A percentile compares a stretch with the other conserved stretches of the same genome.
Evolutionary conservation across 1,284 basidiomycete species (phyloP).

Genomic region (Retiboletus flavoniger): DNA sequence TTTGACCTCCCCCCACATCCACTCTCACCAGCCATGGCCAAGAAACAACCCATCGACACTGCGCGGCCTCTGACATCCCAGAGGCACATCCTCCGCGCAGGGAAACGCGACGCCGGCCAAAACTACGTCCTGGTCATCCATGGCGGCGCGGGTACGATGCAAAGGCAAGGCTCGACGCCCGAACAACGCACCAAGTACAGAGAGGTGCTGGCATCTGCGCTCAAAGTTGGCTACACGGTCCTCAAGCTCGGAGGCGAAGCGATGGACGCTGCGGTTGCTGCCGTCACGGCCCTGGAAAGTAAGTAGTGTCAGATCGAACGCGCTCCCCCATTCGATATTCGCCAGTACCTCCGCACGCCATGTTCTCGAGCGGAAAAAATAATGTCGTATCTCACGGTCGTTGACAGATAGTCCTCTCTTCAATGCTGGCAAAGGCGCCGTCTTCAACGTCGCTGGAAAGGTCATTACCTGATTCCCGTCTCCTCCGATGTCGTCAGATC

Average conservation of each 20-base stretch:
- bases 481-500: background rate
- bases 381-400: background rate
- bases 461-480: conserved; percentile 35
- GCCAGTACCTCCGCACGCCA: background rate
- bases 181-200: conserved; percentile 61
- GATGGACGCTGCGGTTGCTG: conserved; percentile 78
- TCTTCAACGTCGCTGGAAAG: conserved; percentile 77
- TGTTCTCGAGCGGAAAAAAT: background rate
- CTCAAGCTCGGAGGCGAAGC: conserved; percentile 70
- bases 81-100: conserved; percentile 1
- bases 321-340: background rate
- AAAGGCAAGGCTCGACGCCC: conserved; percentile 56
- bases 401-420: conserved; percentile 69
- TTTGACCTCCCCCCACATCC: background rate
- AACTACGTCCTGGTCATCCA: conserved; percentile 60
- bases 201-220: conserved; percentile 50
- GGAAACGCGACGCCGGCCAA: conserved; percentile 4
- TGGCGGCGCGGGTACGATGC: conserved; percentile 75
- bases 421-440: conserved; percentile 76
- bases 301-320: background rate
- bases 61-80: background rate
- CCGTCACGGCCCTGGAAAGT: conserved; percentile 75
- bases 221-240: conserved; percentile 63
- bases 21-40: conserved; percentile 8
- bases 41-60: background rate